Evolutionary conservation across 2,329 filamentous ascomycete genomes (phyloP).

Genomic region (Xylariaceae sp.): DNA sequence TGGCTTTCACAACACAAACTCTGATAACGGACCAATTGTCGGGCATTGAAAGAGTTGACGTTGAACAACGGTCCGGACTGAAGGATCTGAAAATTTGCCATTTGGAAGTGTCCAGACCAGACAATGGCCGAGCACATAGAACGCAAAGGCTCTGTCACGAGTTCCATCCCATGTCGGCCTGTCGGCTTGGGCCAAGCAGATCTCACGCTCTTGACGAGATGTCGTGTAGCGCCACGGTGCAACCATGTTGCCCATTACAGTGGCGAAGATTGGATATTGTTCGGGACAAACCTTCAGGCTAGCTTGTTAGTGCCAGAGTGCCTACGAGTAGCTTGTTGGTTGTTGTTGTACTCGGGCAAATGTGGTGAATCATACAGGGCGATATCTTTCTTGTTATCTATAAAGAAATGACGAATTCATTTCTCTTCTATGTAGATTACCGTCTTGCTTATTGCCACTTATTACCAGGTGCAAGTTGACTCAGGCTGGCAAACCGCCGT

Average conservation of each 20-base stretch:
- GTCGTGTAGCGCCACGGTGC: slow-evolving; percentile 12
- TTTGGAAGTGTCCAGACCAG: slow-evolving; percentile 11
- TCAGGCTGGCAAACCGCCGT: neutral
- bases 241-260: slow-evolving; percentile 11
- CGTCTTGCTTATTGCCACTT: neutral
- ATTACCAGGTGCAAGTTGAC: neutral
- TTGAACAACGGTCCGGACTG: slow-evolving; percentile 7
- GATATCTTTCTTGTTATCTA: too few species aligned
- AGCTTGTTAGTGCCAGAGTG: too few species aligned
- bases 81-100: slow-evolving; percentile 2
- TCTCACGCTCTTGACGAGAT: slow-evolving; percentile 6
- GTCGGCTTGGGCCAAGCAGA: slow-evolving; percentile 10
- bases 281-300: slow-evolving; percentile 18
- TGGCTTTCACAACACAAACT: slow-evolving; percentile 9
- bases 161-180: slow-evolving; percentile 3
- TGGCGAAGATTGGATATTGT: slow-evolving; percentile 11
- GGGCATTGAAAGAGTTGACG: slow-evolving; percentile 9
- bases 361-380: too few species aligned
- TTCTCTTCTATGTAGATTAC: too few species aligned
- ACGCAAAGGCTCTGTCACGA: neutral
- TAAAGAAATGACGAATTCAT: too few species aligned
- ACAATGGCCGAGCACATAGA: neutral
- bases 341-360: too few species aligned
- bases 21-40: slow-evolving; percentile 7
- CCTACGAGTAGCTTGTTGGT: too few species aligned